These are phyloP conservation scores for Calonectria ilicicola DNA, from an alignment of 2,329 filamentous ascomycete genomes.

Conservation along the genomic window DNA sequence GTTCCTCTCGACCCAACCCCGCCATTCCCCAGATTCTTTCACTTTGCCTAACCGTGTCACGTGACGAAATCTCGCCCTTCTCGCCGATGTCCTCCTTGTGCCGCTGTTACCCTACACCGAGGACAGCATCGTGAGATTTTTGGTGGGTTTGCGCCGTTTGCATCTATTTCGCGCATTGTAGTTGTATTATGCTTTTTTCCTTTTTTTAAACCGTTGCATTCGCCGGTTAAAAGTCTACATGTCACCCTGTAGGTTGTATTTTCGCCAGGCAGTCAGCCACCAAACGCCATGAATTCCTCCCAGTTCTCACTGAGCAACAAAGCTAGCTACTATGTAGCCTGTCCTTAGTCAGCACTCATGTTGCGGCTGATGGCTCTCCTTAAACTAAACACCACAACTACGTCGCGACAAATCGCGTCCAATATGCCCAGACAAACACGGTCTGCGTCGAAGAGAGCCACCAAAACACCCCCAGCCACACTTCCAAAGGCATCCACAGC, in stretches of 20 bases:
- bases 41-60: background rate
- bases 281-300: background rate
- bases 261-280: background rate
- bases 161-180: background rate
- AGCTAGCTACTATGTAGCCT: background rate
- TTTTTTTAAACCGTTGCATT: too few relatives aligned
- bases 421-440: constrained; percentile 37
- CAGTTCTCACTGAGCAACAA: background rate
- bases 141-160: background rate
- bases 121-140: background rate
- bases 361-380: background rate
- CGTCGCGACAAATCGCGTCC: background rate
- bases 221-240: background rate
- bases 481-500: too few relatives aligned
- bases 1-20: constrained; percentile 23
- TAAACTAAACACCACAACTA: background rate
- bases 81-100: constrained; percentile 1
- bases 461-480: background rate
- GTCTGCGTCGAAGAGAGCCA: constrained; percentile 23
- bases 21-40: constrained; percentile 21
- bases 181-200: too few relatives aligned
- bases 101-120: constrained; percentile 14
- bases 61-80: constrained; percentile 20
- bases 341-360: constrained; percentile 11
- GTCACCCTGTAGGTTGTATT: background rate